A percentile compares a stretch with the other conserved stretches of the same genome.
These are phyloP conservation scores for Yarrowia sp. DNA, from an alignment of 805 yeast species.

Conservation along the genomic window DNA sequence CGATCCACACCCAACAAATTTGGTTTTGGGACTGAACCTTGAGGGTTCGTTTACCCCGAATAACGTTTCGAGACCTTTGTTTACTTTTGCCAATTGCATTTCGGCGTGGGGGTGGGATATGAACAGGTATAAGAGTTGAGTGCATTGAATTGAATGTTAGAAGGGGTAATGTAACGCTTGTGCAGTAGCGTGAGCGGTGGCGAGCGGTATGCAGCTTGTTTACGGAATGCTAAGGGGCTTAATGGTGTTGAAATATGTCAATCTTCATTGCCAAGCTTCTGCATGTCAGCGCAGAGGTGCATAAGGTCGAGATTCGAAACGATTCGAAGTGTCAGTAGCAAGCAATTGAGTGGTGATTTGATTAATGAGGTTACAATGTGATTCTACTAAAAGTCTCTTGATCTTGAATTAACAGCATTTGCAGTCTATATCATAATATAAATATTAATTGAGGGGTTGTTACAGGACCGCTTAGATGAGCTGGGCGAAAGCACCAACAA, in stretches of 20 bases:
- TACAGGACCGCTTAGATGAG: slow-evolving; percentile 19
- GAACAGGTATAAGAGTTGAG: not conserved
- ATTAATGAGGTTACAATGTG: not conserved
- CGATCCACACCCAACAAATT: not conserved
- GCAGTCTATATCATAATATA: slow-evolving; percentile 13
- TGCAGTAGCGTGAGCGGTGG: too few species aligned
- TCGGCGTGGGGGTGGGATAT: not conserved
- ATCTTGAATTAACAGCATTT: not conserved
- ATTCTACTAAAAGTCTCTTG: not conserved
- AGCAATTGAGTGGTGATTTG: too few species aligned
- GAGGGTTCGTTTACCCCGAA: not conserved
- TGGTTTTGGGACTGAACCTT: not conserved
- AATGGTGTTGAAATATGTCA: too few species aligned
- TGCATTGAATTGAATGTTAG: not conserved
- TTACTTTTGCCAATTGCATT: not conserved
- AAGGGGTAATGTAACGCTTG: too few species aligned
- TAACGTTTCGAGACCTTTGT: slow-evolving; percentile 8
- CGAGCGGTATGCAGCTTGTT: too few species aligned
- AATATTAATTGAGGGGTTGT: slow-evolving; percentile 6
- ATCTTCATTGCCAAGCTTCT: too few species aligned
- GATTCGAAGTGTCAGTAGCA: too few species aligned
- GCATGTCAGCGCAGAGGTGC: too few species aligned
- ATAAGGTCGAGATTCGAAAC: too few species aligned
- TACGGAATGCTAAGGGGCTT: too few species aligned
- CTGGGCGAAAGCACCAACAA: slow-evolving; percentile 22